Evolutionary conservation across 2,329 filamentous ascomycete species (phyloP), one percentile per base, ranked within the genome.

Genomic region (Pseudogymnoascus sp.): DNA sequence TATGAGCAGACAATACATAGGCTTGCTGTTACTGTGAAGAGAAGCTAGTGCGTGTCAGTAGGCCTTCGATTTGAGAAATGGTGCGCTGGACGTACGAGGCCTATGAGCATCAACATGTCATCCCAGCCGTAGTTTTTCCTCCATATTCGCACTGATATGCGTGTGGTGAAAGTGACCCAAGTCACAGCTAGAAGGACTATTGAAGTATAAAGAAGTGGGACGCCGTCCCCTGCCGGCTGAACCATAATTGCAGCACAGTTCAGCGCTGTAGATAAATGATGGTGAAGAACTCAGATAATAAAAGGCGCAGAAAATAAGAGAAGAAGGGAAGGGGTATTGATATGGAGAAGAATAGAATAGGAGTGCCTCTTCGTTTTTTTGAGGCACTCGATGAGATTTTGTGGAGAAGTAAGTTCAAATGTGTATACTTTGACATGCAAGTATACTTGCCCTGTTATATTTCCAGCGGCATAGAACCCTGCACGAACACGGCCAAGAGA

Each of bases 1-100:
- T 64, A 72, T n/a, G 65, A 65, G 26, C 69, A 71, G 1, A 67
- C 66, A 62, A 72, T 72, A 37, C 71, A 70, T 35, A 72, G 63
- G 19, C 61, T 16, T 10, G 61, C 62, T 39, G 69, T 72, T 8
- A 71, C 65, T 6, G 69, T 66, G 55, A 70, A 72, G 31, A 72
- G 65, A 8, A 69, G 39, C 70, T 72, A 19, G 14, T n/a, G 19
- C 23, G 35, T 14, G 23, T 63, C 60, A 66, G 52, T 60, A 67
- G 21, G 61, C 41, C 6, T 26, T 43, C n/a, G 19, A 21, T 19
- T 39, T 10, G 21, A 3, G 39, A 55, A 31, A n/a, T 29, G 26
- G 37, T 12, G 14, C 19, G 35, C 33, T n/a, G 21, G 11, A 62
- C 68, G 35, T 68, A 72, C 71, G 8, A 71, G 62, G 6, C 71